Conservation (phyloP, 345 rosid genomes). For the Durio zibethinus region DNA sequence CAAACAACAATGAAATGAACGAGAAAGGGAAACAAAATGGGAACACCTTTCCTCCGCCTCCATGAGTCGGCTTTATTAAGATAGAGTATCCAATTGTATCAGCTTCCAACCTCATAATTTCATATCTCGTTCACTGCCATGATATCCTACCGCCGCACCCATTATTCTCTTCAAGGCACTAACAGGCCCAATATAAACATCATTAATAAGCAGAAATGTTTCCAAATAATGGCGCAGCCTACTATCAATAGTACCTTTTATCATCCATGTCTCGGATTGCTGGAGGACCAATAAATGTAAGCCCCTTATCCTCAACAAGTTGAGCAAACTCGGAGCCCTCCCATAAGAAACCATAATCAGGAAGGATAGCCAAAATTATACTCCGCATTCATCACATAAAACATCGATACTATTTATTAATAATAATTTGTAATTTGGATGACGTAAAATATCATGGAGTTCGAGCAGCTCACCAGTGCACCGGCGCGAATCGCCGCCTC, state of each 20-base stretch:
- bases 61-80: slow-evolving; percentile 91
- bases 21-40: background rate
- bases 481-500: slow-evolving; percentile 78
- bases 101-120: slow-evolving; percentile 79
- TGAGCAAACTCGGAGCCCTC: slow-evolving; percentile 82
- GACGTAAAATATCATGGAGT: background rate
- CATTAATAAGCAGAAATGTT: background rate
- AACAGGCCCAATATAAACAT: slow-evolving; percentile 15
- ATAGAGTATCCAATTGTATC: slow-evolving; percentile 84
- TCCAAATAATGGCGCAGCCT: background rate
- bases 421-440: background rate
- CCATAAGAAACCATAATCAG: slow-evolving; percentile 89
- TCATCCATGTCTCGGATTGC: slow-evolving; percentile 97
- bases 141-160: slow-evolving; percentile 98
- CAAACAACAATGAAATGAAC: background rate
- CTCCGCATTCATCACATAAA: background rate
- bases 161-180: slow-evolving; percentile 96
- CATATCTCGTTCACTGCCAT: slow-evolving; percentile 84
- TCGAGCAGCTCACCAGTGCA: slow-evolving; percentile 55
- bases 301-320: slow-evolving; percentile 75
- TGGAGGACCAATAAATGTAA: slow-evolving; percentile 87
- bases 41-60: slow-evolving; percentile 91
- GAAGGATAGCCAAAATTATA: slow-evolving; percentile 67
- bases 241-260: slow-evolving; percentile 54
- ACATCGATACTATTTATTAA: background rate